Evolutionary conservation across 192 early-diverging fungal genomes (phyloP).

Genomic region (Coemansia sp.): DNA sequence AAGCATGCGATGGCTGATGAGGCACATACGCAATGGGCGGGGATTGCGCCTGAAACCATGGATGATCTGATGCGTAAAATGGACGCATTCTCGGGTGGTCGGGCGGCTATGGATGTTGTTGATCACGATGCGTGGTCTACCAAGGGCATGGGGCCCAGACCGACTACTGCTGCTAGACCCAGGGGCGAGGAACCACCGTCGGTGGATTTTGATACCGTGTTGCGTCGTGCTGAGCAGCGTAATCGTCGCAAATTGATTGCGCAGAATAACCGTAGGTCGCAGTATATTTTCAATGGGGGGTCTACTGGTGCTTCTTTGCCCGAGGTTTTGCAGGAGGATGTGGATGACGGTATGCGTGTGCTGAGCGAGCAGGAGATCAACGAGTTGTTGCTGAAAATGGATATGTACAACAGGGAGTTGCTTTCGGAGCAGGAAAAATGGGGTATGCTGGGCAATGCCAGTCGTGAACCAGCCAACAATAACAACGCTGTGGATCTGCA

Average conservation of each 20-base stretch:
- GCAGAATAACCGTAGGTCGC: slow-evolving; percentile 52
- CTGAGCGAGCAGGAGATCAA: slow-evolving; percentile 47
- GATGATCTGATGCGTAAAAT: slow-evolving; percentile 20
- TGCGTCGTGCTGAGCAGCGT: slow-evolving; percentile 36
- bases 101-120: neutral
- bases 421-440: slow-evolving; percentile 46
- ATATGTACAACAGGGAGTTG: slow-evolving; percentile 54
- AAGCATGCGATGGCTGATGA: neutral
- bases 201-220: slow-evolving; percentile 38
- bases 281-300: slow-evolving; percentile 32
- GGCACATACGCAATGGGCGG: slow-evolving; percentile 21
- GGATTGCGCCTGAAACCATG: slow-evolving; percentile 7
- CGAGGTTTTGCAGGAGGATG: slow-evolving; percentile 35
- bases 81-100: slow-evolving; percentile 12
- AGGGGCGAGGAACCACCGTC: neutral
- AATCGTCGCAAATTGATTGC: slow-evolving; percentile 45
- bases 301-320: neutral
- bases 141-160: neutral
- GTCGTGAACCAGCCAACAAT: neutral
- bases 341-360: slow-evolving; percentile 54
- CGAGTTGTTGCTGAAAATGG: slow-evolving; percentile 38
- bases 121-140: neutral
- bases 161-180: neutral
- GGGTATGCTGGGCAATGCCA: slow-evolving; percentile 5
- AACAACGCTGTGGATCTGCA: slow-evolving; percentile 18